These are phyloP conservation scores for Castanea mollissima DNA, from an alignment of 306 rosid genomes.

Conservation along the genomic window DNA sequence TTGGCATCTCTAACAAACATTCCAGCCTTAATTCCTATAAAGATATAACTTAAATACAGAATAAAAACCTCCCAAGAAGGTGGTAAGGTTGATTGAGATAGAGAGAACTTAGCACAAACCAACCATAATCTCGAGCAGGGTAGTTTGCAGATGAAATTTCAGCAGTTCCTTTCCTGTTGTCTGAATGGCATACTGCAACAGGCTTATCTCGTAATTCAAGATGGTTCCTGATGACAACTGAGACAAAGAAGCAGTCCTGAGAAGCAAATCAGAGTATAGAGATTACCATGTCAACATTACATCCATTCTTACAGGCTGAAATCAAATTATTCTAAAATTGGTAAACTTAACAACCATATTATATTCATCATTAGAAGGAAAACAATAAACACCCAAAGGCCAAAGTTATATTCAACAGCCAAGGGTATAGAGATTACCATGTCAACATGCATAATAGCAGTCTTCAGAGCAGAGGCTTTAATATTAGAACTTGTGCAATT, in stretches of 20 bases:
- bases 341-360: conserved; percentile 9
- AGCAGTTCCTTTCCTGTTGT: conserved; percentile 84
- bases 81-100: conserved; percentile 6
- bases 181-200: conserved; percentile 90
- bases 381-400: conserved; percentile 12
- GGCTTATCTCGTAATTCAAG: conserved; percentile 75
- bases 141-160: conserved; percentile 98
- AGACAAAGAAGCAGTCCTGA: conserved; percentile 95
- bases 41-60: conserved; percentile 14
- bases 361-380: not conserved
- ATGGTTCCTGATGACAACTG: conserved; percentile 72
- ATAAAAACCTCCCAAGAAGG: conserved; percentile 5
- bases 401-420: conserved; percentile 11
- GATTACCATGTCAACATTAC: conserved; percentile 13
- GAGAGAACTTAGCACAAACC: conserved; percentile 31
- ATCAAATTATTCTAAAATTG: not conserved
- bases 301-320: conserved; percentile 16
- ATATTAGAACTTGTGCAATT: conserved; percentile 31
- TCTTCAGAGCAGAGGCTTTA: conserved; percentile 34
- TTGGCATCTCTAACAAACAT: conserved; percentile 92
- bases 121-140: conserved; percentile 92
- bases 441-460: conserved; percentile 71
- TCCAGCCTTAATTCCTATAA: conserved; percentile 81
- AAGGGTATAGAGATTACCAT: conserved; percentile 52
- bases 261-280: conserved; percentile 15